A percentile compares a stretch with the other conserved stretches of the same genome.
Conservation (phyloP, 2,329 filamentous ascomycete genomes). For the Stemphylium beticola region DNA sequence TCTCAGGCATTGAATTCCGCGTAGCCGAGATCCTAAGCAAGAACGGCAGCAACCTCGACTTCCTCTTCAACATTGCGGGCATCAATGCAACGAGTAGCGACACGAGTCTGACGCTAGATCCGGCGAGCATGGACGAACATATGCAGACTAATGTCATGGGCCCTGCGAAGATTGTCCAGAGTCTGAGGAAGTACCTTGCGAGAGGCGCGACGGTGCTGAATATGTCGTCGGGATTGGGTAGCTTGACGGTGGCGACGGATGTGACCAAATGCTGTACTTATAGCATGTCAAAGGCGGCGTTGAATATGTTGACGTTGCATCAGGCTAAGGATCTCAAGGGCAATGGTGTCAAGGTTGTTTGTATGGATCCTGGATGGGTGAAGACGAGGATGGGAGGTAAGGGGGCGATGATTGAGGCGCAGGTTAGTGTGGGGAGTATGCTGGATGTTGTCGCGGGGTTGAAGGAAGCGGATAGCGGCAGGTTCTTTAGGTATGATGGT, state of each 20-base stretch:
- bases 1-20: slow-evolving; percentile 45
- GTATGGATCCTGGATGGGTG: slow-evolving; percentile 56
- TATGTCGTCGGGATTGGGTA: slow-evolving; percentile 44
- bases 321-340: slow-evolving; percentile 48
- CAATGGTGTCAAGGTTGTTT: slow-evolving; percentile 40
- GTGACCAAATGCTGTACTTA: slow-evolving; percentile 50
- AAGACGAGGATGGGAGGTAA: slow-evolving; percentile 54
- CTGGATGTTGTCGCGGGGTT: slow-evolving; percentile 44
- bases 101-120: slow-evolving; percentile 49
- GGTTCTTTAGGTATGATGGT: slow-evolving; percentile 48
- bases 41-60: slow-evolving; percentile 50
- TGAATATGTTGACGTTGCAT: slow-evolving; percentile 54
- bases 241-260: slow-evolving; percentile 37
- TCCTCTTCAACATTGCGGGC: slow-evolving; percentile 51
- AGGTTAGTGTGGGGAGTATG: slow-evolving; percentile 50
- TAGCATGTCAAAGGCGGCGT: slow-evolving; percentile 52
- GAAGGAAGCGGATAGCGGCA: slow-evolving; percentile 45
- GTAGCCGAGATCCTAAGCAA: slow-evolving; percentile 40
- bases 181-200: slow-evolving; percentile 42
- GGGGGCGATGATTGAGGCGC: slow-evolving; percentile 47
- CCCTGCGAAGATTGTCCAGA: slow-evolving; percentile 54
- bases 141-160: slow-evolving; percentile 57
- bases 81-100: slow-evolving; percentile 50
- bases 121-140: slow-evolving; percentile 48
- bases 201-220: slow-evolving; percentile 44